Evolutionary conservation across 2,329 filamentous ascomycete species (phyloP), one percentile per base, ranked within the genome.

Genomic region (Elsinoe perseae): DNA sequence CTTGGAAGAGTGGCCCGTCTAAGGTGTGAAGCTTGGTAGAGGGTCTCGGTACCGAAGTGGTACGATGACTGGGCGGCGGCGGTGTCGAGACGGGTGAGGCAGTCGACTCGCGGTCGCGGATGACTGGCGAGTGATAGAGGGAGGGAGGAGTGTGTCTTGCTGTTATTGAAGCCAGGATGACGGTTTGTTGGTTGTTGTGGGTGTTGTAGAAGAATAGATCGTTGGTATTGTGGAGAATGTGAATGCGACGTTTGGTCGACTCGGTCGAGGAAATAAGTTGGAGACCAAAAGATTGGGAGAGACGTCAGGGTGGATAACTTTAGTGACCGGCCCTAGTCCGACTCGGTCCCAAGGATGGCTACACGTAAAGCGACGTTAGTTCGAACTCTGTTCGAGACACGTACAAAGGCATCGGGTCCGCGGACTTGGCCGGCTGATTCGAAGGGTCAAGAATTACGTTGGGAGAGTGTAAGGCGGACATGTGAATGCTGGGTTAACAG

Each of bases 81-180:
- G 77, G 77, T 54, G 76, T 78, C 65, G 71, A 74, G 62, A 72
- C 67, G 52, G 72, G 70, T 54, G 72, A 74, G 50, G 70, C 70
- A 57, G 77, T 78, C 55, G 75, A 79, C 63, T 72, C 70, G 64
- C 73, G 74, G 64, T 76, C 73, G 68, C 73, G 74, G 62, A 68
- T 64, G 59, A 69, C 68, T 58, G 77, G 76, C 64, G 78, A 80
- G 70, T 76, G 72, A 66, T 74, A 75, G 67, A 77, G 72, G 65
- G 76, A 74, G 64, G 75, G 77, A 63, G 76, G 75, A 58, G 67
- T 72, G 61, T 44, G 23, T 34, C 23, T 28, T 50, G 75, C 73
- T n/a, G 67, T 73, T 72, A n/a, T n/a, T 66, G 75, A 76, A 73
- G 77, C 76, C 72, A 78, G 77, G 43, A 27, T 57, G 34, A 56